phyloP scores from a whole-genome alignment of 2,329 filamentous ascomycete species.

The Arthrinium phaeospermum region DNA sequence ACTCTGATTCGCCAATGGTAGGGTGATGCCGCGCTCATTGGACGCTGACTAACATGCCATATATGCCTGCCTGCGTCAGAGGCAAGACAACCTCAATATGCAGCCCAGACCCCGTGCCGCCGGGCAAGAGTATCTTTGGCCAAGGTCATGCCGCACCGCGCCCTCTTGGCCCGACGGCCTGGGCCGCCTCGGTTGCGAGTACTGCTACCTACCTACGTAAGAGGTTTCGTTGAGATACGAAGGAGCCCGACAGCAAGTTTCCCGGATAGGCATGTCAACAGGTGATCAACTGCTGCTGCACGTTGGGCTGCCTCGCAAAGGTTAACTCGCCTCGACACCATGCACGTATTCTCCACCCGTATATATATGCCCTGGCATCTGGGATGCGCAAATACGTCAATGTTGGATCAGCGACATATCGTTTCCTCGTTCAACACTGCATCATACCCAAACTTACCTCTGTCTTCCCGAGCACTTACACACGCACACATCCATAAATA shows the following conservation, averaged over 20 bases:
- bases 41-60: constrained; percentile 8
- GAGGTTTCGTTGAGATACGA: background rate
- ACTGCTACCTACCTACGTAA: background rate
- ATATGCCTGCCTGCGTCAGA: background rate
- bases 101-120: background rate
- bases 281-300: constrained; percentile 11
- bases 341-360: background rate
- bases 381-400: constrained; percentile 2
- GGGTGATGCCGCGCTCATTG: background rate
- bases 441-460: background rate
- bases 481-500: background rate
- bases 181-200: constrained; percentile 4
- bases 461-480: background rate
- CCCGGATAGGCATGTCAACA: constrained; percentile 11
- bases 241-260: background rate
- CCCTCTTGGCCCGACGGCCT: background rate
- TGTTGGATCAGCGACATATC: constrained; percentile 7
- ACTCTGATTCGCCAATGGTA: background rate
- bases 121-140: background rate
- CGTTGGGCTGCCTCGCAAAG: background rate
- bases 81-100: background rate
- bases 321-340: background rate
- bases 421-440: background rate
- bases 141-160: background rate
- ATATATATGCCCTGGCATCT: constrained; percentile 8